phyloP scores from a whole-genome alignment of 2,329 filamentous ascomycete genomes.

The Aspergillus fructus region DNA sequence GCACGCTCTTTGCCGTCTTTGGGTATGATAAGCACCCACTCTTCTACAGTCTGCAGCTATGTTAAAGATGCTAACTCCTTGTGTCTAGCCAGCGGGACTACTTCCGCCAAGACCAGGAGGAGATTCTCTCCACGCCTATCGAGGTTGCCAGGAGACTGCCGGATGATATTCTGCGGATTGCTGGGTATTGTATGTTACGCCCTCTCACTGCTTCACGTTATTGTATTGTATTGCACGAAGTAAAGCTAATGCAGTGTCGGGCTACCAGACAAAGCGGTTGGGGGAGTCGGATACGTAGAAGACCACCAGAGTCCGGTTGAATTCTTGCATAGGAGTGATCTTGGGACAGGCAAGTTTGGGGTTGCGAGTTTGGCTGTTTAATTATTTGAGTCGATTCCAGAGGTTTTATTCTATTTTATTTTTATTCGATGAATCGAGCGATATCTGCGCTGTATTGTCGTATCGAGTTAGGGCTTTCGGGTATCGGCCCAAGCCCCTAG shows the following conservation, averaged over 20 bases:
- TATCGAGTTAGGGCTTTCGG: too few relatives aligned
- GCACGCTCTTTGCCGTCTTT: slow-evolving; percentile 4
- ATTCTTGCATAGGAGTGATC: background rate
- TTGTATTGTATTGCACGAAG: too few relatives aligned
- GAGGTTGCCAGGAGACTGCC: background rate
- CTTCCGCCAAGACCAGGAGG: slow-evolving; percentile 7
- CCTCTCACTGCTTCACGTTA: background rate
- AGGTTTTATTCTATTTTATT: background rate
- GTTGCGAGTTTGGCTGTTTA: background rate
- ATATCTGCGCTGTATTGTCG: too few relatives aligned
- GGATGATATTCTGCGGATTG: slow-evolving; percentile 4
- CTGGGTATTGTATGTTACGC: slow-evolving; percentile 1
- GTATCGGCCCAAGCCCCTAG: too few relatives aligned
- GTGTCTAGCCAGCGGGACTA: background rate
- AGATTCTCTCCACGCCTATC: slow-evolving; percentile 1
- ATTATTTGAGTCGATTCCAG: background rate
- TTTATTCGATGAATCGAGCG: background rate
- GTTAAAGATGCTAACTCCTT: background rate
- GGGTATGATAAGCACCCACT: background rate
- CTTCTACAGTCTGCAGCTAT: background rate
- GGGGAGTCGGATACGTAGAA: slow-evolving; percentile 6
- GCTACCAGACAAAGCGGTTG: slow-evolving; percentile 1
- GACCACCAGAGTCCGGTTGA: slow-evolving; percentile 7
- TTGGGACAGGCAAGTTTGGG: slow-evolving; percentile 1
- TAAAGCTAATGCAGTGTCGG: background rate